Evolutionary conservation across 2,329 filamentous ascomycete genomes (phyloP).

Genomic region (Didymella glomerata): DNA sequence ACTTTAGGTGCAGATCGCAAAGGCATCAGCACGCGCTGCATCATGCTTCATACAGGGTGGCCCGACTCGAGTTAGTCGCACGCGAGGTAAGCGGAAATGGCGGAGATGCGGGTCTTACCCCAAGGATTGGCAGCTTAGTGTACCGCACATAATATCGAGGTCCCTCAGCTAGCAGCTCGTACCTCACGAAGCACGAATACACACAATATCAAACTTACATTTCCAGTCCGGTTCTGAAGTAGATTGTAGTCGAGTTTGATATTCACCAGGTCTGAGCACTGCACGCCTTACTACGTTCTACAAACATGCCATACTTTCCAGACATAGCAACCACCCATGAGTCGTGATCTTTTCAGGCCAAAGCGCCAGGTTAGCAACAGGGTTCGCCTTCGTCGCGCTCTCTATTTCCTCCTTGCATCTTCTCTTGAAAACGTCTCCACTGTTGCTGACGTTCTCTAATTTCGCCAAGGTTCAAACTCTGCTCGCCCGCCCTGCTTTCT

Average conservation of each 20-base stretch:
- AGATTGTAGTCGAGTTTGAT: too few species aligned
- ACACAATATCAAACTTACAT: too few species aligned
- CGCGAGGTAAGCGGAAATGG: constrained; percentile 1
- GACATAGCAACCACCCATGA: background rate
- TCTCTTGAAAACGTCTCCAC: too few species aligned
- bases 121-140: background rate
- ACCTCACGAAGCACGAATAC: too few species aligned
- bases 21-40: background rate
- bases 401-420: too few species aligned
- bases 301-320: background rate
- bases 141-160: background rate
- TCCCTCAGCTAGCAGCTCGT: background rate
- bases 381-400: too few species aligned
- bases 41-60: background rate
- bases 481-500: background rate
- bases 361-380: too few species aligned
- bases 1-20: background rate
- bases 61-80: background rate
- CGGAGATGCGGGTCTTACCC: constrained; percentile 1
- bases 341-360: too few species aligned
- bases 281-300: background rate
- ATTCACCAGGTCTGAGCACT: background rate
- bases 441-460: background rate
- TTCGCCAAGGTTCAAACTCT: background rate
- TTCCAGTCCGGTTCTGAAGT: too few species aligned